Conservation (phyloP, 2,329 filamentous ascomycete genomes). For the Fusarium caatingaense region DNA sequence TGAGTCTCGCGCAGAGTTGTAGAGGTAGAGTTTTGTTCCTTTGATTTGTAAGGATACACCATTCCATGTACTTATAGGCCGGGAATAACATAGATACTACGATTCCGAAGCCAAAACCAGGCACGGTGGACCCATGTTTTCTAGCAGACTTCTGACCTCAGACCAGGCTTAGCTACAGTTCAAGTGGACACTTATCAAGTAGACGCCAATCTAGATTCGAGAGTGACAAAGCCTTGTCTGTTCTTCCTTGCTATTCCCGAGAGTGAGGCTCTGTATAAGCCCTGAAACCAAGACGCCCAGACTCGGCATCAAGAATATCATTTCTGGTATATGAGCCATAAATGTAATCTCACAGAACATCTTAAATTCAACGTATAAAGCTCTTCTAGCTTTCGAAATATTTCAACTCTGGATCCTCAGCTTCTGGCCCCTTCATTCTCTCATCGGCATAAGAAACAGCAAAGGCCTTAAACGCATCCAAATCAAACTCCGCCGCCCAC, state of each 20-base stretch:
- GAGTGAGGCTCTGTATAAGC: neutral
- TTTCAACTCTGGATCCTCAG: conserved; percentile 28
- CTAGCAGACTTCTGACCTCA: neutral
- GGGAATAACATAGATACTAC: neutral
- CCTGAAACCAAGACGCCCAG: neutral
- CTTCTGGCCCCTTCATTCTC: conserved; percentile 34
- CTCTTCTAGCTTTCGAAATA: neutral
- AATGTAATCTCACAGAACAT: neutral
- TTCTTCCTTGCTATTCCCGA: neutral
- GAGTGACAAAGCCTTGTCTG: fast-evolving
- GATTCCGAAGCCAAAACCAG: neutral
- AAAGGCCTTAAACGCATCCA: conserved; percentile 44
- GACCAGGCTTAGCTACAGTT: neutral
- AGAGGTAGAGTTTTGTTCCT: fast-evolving
- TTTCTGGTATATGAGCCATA: neutral
- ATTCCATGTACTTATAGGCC: neutral
- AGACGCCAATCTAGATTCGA: neutral
- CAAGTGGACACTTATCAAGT: neutral
- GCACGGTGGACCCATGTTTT: neutral
- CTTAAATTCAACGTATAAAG: neutral
- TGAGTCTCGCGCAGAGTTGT: neutral
- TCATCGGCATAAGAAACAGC: conserved; percentile 48
- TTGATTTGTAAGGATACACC: fast-evolving
- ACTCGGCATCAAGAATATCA: neutral
- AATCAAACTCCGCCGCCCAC: conserved; percentile 43